Conservation (phyloP, 148 eudicot genomes). For the Diospyros kaki region DNA sequence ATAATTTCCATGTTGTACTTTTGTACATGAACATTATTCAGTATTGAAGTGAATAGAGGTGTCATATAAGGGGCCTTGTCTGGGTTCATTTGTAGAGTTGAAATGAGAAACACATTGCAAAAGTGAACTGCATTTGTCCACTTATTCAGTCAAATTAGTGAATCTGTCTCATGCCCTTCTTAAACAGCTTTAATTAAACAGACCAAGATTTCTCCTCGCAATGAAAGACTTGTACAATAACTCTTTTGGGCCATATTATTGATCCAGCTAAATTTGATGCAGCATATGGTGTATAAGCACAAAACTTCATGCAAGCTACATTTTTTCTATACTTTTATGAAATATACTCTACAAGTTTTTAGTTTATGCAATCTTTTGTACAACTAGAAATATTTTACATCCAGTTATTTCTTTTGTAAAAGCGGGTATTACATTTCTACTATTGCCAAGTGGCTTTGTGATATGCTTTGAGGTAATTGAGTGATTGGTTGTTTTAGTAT, state of each 20-base stretch:
- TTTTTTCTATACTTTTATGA: not conserved
- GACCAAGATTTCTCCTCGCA: not conserved
- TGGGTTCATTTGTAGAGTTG: not conserved
- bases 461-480: not conserved
- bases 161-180: not conserved
- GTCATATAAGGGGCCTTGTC: not conserved
- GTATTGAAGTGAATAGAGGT: not conserved
- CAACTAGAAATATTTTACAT: not conserved
- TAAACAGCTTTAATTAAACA: not conserved
- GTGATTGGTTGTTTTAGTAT: not conserved
- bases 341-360: not conserved
- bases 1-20: not conserved
- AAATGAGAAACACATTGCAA: not conserved
- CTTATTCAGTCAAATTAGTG: not conserved
- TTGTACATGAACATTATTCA: not conserved
- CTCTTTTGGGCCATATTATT: not conserved
- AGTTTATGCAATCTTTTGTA: not conserved
- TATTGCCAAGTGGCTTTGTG: not conserved
- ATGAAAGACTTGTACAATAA: not conserved
- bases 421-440: not conserved
- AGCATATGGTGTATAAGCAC: not conserved
- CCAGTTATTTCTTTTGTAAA: no score
- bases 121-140: not conserved
- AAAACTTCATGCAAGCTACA: not conserved
- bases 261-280: not conserved